Evolutionary conservation across 805 yeast species (phyloP), one percentile per base, ranked within the genome.

Genomic region (Saccharomycopsis selenospora): DNA sequence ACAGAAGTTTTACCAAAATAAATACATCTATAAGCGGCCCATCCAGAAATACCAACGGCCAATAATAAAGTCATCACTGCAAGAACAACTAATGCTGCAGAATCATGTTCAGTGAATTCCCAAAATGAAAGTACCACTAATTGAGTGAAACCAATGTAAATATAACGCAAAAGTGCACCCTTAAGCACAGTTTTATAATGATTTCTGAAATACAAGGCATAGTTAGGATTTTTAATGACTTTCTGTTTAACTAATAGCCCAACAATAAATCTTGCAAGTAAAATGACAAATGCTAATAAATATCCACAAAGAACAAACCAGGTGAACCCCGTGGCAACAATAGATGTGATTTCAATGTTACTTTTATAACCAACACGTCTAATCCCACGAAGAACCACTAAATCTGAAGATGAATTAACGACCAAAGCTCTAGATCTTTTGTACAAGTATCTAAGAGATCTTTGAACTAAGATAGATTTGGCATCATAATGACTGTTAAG

Each of bases 261-360:
- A 20, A 81, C 56, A 1, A 72, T 58, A 48, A 73, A 73, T 58
- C 80, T 80, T 56, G 77, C 62, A 14, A 75, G 55, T 22, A 82
- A 72, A 50, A 86, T 74, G 2, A 82, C 55, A 2, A 76, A 82
- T 22, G 82, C 77, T 38, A 89, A 68, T 13, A 86, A 75, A 56
- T 85, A 82, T 14, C 90, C 89, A 65, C 84, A 79, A 43, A 90
- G 60, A 20, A 85, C 74, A 63, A 89, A 90, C 57, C 86, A 87
- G 2, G 96, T 85, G 66, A 86, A 85, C 1, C 95, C 93, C 2
- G 96, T 89, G 43, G 79, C 77, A 14, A 85, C 96, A 30, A 88
- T 77, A 5, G 93, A 76, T 1, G 96, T 86, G 43, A 79, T 79
- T 66, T 90, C 98, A 52, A 90, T 86, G 43, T 72, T 70, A 36